Evolutionary conservation across 2,329 filamentous ascomycete genomes (phyloP).

Genomic region (Fusarium sp.): DNA sequence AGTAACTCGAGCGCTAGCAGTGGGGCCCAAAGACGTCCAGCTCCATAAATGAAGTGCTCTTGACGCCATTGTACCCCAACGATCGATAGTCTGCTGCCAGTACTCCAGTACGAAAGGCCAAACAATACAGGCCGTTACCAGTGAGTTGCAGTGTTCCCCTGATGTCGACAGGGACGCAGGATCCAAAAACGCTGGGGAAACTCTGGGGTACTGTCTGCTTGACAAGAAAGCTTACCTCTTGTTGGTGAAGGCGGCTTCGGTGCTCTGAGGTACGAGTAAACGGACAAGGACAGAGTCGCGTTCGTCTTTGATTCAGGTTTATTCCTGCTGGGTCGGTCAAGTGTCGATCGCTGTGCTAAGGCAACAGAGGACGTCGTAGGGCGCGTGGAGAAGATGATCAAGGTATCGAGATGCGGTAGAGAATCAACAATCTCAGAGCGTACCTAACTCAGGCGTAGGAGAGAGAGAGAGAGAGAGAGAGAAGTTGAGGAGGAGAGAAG

Average conservation of each 20-base stretch:
- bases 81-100: constrained; percentile 14
- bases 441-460: not conserved
- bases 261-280: constrained; percentile 4
- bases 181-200: constrained; percentile 4
- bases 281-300: constrained; percentile 7
- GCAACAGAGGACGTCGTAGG: constrained; percentile 15
- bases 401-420: not conserved
- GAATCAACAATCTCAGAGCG: not conserved
- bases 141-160: not conserved
- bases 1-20: constrained; percentile 14
- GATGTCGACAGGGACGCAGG: not conserved
- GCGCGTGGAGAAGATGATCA: constrained; percentile 1
- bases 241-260: constrained; percentile 11
- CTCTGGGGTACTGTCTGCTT: constrained; percentile 22
- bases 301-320: constrained; percentile 29
- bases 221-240: constrained; percentile 35
- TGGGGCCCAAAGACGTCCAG: constrained; percentile 30
- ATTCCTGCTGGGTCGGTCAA: constrained; percentile 26
- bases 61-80: constrained; percentile 37
- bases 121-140: constrained; percentile 8
- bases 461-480: not conserved
- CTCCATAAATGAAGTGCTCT: constrained; percentile 28
- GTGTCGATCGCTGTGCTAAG: constrained; percentile 35
- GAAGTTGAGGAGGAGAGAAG: not conserved
- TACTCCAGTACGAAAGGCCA: constrained; percentile 5